These are phyloP conservation scores for Apiospora rasikravindrae DNA, from an alignment of 2,329 filamentous ascomycete species.

Conservation along the genomic window DNA sequence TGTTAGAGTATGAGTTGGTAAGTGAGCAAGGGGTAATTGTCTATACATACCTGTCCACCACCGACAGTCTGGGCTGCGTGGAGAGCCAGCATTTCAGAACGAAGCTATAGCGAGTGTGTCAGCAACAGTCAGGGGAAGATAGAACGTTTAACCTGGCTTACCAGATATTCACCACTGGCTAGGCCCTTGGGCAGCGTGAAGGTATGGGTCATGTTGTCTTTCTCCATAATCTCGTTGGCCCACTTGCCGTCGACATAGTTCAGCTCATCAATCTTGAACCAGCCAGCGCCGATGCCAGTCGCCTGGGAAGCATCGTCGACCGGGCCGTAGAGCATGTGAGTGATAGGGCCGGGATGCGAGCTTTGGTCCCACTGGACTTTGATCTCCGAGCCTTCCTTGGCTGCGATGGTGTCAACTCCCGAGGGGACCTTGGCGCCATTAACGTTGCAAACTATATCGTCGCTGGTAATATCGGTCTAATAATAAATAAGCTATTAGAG, in stretches of 20 bases:
- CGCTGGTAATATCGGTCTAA: constrained; percentile 33
- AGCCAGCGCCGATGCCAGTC: constrained; percentile 52
- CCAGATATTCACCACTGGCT: constrained; percentile 40
- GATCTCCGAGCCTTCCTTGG: constrained; percentile 41
- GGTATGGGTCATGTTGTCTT: constrained; percentile 30
- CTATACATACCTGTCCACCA: constrained; percentile 32
- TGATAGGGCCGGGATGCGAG: constrained; percentile 44
- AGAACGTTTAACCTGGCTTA: constrained; percentile 20
- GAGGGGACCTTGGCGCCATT: constrained; percentile 31
- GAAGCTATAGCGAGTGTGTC: constrained; percentile 31
- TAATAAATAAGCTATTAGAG: background rate
- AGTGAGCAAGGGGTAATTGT: background rate
- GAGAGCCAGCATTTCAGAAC: constrained; percentile 42
- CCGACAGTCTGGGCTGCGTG: constrained; percentile 36
- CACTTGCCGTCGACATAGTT: constrained; percentile 32
- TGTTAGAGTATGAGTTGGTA: background rate
- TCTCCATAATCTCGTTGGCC: constrained; percentile 35
- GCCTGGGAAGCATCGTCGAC: constrained; percentile 69
- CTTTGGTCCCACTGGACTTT: constrained; percentile 46
- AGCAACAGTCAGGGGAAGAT: background rate
- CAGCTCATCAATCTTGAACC: constrained; percentile 37
- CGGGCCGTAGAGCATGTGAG: constrained; percentile 40
- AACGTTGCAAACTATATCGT: constrained; percentile 37
- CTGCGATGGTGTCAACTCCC: constrained; percentile 39
- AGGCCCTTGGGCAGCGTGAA: constrained; percentile 37